Evolutionary conservation across 371 early-diverging fungal species (phyloP).

Genomic region (Dinochytrium kinnereticum): DNA sequence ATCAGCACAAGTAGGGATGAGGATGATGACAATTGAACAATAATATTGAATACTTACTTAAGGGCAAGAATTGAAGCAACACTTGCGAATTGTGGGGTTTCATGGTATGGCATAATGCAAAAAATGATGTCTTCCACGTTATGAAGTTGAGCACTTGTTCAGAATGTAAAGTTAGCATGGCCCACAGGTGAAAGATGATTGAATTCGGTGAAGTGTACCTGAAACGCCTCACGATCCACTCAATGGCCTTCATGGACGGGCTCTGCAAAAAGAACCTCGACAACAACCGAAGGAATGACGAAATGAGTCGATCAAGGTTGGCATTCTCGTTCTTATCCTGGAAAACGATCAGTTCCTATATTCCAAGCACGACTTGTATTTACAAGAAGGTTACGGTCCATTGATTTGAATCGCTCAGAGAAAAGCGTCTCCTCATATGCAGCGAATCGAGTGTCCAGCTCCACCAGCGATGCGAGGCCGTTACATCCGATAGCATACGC

Average conservation of each 20-base stretch:
- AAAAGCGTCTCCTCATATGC: slow-evolving; percentile 80
- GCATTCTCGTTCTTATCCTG: slow-evolving; percentile 65
- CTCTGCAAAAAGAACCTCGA: slow-evolving; percentile 84
- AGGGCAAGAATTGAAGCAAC: slow-evolving; percentile 75
- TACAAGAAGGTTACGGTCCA: slow-evolving; percentile 75
- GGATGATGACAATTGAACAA: neutral
- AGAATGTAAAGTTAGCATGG: neutral
- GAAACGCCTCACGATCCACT: slow-evolving; percentile 93
- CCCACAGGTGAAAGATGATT: too few relatives aligned
- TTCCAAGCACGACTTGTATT: too few relatives aligned
- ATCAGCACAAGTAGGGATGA: too few relatives aligned
- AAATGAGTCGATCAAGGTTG: slow-evolving; percentile 76
- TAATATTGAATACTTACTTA: slow-evolving; percentile 47
- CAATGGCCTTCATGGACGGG: slow-evolving; percentile 84
- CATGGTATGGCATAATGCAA: slow-evolving; percentile 90
- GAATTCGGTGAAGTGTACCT: slow-evolving; percentile 27
- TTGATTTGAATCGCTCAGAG: slow-evolving; percentile 75
- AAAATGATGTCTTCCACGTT: slow-evolving; percentile 80
- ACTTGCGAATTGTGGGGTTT: slow-evolving; percentile 83
- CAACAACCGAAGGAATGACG: slow-evolving; percentile 71
- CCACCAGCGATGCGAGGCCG: slow-evolving; percentile 78
- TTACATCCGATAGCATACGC: slow-evolving; percentile 82
- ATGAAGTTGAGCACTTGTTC: slow-evolving; percentile 73
- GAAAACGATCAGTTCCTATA: too few relatives aligned
- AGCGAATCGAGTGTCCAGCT: slow-evolving; percentile 65